Conservation (phyloP, 768 basidiomycete species). For the Hygrophoropsis aurantiaca region DNA sequence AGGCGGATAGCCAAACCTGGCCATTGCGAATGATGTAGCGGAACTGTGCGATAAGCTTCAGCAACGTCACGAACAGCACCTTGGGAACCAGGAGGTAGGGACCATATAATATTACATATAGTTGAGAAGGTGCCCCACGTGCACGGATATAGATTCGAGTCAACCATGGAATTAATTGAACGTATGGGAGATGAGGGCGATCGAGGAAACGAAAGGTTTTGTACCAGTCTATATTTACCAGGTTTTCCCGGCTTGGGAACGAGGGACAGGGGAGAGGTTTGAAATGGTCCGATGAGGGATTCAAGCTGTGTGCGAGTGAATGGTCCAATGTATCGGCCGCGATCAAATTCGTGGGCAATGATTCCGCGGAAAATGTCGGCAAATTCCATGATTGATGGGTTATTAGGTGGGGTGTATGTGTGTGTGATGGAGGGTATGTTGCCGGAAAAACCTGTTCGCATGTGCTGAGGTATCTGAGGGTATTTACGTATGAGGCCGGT, state of each 20-base stretch:
- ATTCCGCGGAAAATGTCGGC: neutral
- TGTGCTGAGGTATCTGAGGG: neutral
- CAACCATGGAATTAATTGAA: conserved; percentile 35
- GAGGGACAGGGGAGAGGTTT: conserved; percentile 35
- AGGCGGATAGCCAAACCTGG: conserved; percentile 26
- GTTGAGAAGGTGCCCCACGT: conserved; percentile 41
- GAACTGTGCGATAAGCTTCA: conserved; percentile 38
- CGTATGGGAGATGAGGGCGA: neutral
- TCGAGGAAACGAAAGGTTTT: conserved; percentile 37
- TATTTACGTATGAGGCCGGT: neutral
- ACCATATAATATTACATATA: conserved; percentile 20
- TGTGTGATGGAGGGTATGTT: neutral
- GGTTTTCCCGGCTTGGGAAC: conserved; percentile 36
- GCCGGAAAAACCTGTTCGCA: neutral
- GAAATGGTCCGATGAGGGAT: conserved; percentile 35
- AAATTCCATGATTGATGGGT: neutral
- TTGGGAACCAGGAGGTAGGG: conserved; percentile 32
- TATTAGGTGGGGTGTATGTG: conserved; percentile 3
- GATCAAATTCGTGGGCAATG: conserved; percentile 3
- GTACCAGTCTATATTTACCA: conserved; percentile 32
- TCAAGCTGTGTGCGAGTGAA: conserved; percentile 22
- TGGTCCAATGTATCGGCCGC: conserved; percentile 33
- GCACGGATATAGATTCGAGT: conserved; percentile 36
- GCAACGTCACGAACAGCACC: conserved; percentile 28
- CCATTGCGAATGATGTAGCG: conserved; percentile 33